Evolutionary conservation across 192 early-diverging fungal genomes (phyloP).

Genomic region (Backusella mclennaniae): DNA sequence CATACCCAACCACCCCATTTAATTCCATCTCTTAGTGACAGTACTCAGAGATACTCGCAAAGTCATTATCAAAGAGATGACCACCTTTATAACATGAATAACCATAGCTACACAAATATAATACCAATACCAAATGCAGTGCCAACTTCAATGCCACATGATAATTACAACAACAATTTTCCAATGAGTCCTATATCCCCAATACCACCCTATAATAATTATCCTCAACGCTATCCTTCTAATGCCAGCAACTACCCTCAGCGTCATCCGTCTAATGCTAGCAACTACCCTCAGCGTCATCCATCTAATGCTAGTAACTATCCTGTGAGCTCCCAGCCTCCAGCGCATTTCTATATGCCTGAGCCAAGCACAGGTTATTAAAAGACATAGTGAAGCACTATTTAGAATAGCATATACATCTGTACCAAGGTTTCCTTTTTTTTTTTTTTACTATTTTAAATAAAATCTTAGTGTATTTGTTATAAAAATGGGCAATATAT

Average conservation of each 20-base stretch:
- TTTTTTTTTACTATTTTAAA: neutral
- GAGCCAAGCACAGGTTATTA: neutral
- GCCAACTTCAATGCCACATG: neutral
- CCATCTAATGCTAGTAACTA: neutral
- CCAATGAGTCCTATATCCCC: neutral
- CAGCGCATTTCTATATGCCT: neutral
- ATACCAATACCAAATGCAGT: neutral
- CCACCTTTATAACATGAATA: neutral
- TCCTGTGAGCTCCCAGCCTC: neutral
- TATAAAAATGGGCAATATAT: neutral
- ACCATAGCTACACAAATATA: neutral
- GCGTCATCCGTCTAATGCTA: neutral
- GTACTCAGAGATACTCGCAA: neutral
- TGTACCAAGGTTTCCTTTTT: neutral
- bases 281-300: neutral
- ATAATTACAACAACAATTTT: neutral
- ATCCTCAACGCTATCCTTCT: neutral
- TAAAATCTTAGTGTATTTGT: neutral
- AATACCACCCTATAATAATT: neutral
- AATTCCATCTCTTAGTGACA: neutral
- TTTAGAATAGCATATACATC: neutral
- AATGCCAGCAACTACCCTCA: neutral
- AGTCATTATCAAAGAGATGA: neutral
- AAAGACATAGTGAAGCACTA: neutral
- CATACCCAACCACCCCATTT: neutral